Evolutionary conservation across 208 protist genomes (phyloP).

Genomic region (Entamoeba histolytica): DNA sequence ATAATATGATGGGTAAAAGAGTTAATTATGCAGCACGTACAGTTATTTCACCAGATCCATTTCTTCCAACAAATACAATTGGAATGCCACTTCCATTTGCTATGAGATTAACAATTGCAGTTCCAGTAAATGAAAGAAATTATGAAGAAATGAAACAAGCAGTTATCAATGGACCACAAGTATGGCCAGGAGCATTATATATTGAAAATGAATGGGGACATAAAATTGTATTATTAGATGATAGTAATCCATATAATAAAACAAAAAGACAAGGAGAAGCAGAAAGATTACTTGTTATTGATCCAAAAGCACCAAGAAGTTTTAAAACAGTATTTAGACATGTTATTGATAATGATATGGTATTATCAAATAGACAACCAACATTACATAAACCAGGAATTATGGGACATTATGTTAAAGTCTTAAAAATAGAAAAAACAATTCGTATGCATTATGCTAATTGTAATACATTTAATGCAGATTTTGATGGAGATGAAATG

Average conservation of each 20-base stretch:
- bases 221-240: conserved; percentile 28
- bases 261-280: conserved; percentile 36
- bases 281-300: conserved; percentile 19
- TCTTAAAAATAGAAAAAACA: conserved; percentile 38
- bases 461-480: conserved; percentile 98
- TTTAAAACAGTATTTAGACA: conserved; percentile 67
- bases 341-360: conserved; percentile 73
- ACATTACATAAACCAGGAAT: conserved; percentile 96
- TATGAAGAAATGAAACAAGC: conserved; percentile 57
- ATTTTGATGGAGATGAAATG: conserved; percentile 99
- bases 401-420: conserved; percentile 62
- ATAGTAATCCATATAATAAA: not conserved
- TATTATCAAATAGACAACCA: conserved; percentile 97
- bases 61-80: conserved; percentile 80
- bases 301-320: not conserved
- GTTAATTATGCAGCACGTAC: conserved; percentile 73
- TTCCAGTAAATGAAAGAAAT: conserved; percentile 60
- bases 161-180: conserved; percentile 79
- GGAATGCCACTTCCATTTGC: conserved; percentile 64
- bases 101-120: conserved; percentile 72
- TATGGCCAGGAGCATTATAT: conserved; percentile 87
- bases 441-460: conserved; percentile 98
- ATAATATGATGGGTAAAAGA: conserved; percentile 99
- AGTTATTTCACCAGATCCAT: conserved; percentile 95
- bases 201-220: conserved; percentile 54